Evolutionary conservation across 1,139 yeast species (phyloP).

Genomic region (Yamadazyma buinensis): DNA sequence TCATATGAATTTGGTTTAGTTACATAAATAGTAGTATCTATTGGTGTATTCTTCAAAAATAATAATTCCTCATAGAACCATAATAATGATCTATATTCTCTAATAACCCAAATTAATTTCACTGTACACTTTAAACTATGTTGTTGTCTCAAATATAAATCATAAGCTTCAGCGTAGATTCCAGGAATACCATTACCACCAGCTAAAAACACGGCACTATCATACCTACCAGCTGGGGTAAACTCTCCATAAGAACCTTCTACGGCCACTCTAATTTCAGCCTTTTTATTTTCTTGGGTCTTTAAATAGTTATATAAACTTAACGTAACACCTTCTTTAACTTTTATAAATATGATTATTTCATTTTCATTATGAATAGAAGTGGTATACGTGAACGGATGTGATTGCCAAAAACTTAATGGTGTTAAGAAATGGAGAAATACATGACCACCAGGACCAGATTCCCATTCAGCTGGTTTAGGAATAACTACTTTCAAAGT

Average conservation of each 20-base stretch:
- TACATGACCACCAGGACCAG: constrained; percentile 57
- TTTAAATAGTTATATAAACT: constrained; percentile 26
- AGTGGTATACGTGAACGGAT: constrained; percentile 54
- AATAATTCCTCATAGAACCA: constrained; percentile 53
- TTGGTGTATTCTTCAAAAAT: constrained; percentile 25
- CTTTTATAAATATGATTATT: constrained; percentile 33
- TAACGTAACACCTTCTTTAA: constrained; percentile 37
- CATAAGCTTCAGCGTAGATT: constrained; percentile 34
- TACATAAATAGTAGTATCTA: constrained; percentile 39
- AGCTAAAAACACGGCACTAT: constrained; percentile 36
- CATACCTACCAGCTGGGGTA: constrained; percentile 31
- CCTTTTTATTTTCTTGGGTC: constrained; percentile 20
- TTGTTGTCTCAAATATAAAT: constrained; percentile 16
- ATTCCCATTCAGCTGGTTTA: constrained; percentile 34
- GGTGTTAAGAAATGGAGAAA: constrained; percentile 53
- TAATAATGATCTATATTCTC: constrained; percentile 37
- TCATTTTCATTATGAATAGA: constrained; percentile 27
- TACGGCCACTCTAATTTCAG: constrained; percentile 31
- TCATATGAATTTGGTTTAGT: constrained; percentile 31
- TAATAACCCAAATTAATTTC: constrained; percentile 50
- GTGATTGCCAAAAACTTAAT: constrained; percentile 65
- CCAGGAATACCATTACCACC: constrained; percentile 53
- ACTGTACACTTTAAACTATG: constrained; percentile 14
- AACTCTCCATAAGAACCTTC: constrained; percentile 49
- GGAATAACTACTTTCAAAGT: constrained; percentile 41